Conservation (phyloP, 2,329 filamentous ascomycete genomes). For the Pestalotiopsis fici region DNA sequence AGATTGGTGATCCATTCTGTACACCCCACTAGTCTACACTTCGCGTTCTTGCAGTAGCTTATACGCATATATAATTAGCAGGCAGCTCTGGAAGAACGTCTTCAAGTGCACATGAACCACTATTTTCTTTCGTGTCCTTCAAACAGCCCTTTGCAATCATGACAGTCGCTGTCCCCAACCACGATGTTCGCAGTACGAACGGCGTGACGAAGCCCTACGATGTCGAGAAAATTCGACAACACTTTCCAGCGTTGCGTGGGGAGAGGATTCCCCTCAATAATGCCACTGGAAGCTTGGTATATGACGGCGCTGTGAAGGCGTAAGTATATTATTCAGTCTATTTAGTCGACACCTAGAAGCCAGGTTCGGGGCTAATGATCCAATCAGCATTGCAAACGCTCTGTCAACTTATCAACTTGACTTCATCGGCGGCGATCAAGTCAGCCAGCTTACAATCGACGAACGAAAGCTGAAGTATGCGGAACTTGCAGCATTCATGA, state of each 20-base stretch:
- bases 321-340: background rate
- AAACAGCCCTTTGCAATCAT: background rate
- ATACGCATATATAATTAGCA: background rate
- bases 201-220: background rate
- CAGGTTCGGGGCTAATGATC: background rate
- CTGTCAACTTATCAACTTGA: conserved; percentile 5
- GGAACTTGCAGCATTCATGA: background rate
- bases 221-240: background rate
- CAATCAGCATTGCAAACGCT: background rate
- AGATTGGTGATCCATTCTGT: background rate
- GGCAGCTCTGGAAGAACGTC: background rate
- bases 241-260: conserved; percentile 2
- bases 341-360: background rate
- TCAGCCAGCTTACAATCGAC: background rate
- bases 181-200: background rate
- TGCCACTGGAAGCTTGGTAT: conserved; percentile 3
- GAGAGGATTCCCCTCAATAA: conserved; percentile 4
- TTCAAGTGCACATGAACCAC: background rate
- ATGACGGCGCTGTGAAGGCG: background rate
- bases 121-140: too few species aligned
- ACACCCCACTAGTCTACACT: background rate
- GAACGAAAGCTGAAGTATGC: background rate
- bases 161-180: background rate
- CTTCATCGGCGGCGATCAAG: background rate
- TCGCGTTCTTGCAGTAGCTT: background rate